Evolutionary conservation across 257 asterid species (phyloP).

Genomic region (Hygrophila difformis): DNA sequence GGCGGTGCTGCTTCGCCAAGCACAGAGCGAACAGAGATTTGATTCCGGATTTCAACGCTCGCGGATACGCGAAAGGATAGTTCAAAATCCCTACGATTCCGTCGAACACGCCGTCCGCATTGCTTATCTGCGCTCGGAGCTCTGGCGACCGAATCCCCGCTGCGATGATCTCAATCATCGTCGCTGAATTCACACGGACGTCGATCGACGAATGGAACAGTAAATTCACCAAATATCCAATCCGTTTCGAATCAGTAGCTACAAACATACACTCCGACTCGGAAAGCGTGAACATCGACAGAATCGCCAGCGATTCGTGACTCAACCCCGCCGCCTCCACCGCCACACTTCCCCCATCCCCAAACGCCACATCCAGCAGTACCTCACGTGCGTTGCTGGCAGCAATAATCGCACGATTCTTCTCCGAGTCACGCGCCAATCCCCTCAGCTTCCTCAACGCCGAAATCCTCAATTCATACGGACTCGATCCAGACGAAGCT

Average conservation of each 20-base stretch:
- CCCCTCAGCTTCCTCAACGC: slow-evolving; percentile 64
- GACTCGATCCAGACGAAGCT: slow-evolving; percentile 42
- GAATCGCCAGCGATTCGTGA: slow-evolving; percentile 61
- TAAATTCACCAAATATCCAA: slow-evolving; percentile 54
- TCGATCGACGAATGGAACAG: slow-evolving; percentile 78
- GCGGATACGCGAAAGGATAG: slow-evolving; percentile 50
- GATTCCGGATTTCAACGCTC: slow-evolving; percentile 67
- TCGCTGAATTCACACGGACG: slow-evolving; percentile 82
- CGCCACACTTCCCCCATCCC: slow-evolving; percentile 25
- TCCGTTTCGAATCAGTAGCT: slow-evolving; percentile 50
- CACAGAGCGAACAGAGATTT: slow-evolving; percentile 84
- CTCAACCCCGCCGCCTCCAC: slow-evolving; percentile 44
- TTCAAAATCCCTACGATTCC: slow-evolving; percentile 68
- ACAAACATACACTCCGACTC: slow-evolving; percentile 62
- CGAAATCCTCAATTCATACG: slow-evolving; percentile 33
- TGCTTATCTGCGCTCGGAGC: slow-evolving; percentile 56
- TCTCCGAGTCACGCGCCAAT: slow-evolving; percentile 82
- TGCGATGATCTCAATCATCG: slow-evolving; percentile 55
- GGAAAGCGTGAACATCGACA: slow-evolving; percentile 51
- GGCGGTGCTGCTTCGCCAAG: slow-evolving; percentile 75
- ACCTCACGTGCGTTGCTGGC: slow-evolving; percentile 43
- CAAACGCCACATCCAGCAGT: slow-evolving; percentile 42
- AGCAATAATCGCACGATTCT: slow-evolving; percentile 64
- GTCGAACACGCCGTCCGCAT: slow-evolving; percentile 58
- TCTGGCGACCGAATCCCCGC: slow-evolving; percentile 82